Percentiles rank a stretch among this genome's conserved stretches.
Evolutionary conservation across 768 basidiomycete genomes (phyloP).

Genomic region (Agaricus blazei): DNA sequence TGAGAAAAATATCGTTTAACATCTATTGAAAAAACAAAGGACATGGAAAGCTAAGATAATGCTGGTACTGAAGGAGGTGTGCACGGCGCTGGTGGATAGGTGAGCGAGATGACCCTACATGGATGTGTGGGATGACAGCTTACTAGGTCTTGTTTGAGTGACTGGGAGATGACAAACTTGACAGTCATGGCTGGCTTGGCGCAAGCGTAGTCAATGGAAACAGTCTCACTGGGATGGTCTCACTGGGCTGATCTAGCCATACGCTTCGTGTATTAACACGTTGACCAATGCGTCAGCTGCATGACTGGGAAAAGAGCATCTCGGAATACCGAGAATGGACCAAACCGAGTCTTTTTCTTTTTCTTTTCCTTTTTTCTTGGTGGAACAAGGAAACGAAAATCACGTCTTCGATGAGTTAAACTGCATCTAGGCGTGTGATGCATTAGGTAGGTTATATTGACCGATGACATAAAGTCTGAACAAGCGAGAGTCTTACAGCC

Average conservation of each 20-base stretch:
- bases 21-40: too few relatives aligned
- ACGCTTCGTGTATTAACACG: background rate
- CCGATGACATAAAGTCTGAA: background rate
- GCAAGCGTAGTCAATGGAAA: background rate
- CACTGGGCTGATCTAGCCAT: background rate
- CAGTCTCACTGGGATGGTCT: background rate
- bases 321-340: background rate
- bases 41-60: background rate
- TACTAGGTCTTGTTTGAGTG: background rate
- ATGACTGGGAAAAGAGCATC: slow-evolving; percentile 1
- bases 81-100: background rate
- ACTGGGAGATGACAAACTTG: background rate
- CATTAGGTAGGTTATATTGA: slow-evolving; percentile 7
- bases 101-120: too few relatives aligned
- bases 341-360: too few relatives aligned
- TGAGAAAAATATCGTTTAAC: background rate
- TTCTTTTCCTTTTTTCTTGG: background rate
- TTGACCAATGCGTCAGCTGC: background rate
- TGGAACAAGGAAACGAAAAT: background rate
- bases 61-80: background rate
- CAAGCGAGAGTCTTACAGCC: background rate
- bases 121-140: background rate
- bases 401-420: background rate
- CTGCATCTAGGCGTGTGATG: background rate
- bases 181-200: background rate